Evolutionary conservation across 169 alveolate species (phyloP), one percentile per base, ranked within the genome.

Genomic region (Perkinsus olseni): DNA sequence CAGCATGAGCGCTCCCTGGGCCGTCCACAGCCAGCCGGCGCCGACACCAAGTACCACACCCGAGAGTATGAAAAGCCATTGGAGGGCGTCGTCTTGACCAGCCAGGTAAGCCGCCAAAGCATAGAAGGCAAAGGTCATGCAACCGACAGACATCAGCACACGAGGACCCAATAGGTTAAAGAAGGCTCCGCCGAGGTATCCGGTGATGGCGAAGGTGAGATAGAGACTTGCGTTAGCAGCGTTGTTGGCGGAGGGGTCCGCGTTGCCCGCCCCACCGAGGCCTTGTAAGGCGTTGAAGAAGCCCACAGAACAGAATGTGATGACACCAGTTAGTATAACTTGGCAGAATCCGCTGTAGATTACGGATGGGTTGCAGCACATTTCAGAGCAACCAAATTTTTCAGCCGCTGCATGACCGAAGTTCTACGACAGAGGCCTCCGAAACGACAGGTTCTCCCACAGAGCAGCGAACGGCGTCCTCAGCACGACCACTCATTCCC

Each of bases 1-100:
- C 94, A 94, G 74, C 95, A 94, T 94, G 94, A 94, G 34, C 13
- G 92, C 91, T 17, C 95, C 95, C 90, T 94, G 95, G 10, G 95
- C 95, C 0, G 95, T 92, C 95, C 95, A 94, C 74, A 94, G 92
- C 82, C 90, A 74, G 37, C 95, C 95, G 13, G 95, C 95, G 36
- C 95, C 95, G 28, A 92, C 17, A 8, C 95, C 95, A 74, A 39
- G 50, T 0, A 37, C 34, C 34, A n/a, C 37, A 91, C 92, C 92
- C 6, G 38, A n/a, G 13, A n/a, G 17, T 6, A 45, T 45, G 20
- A 28, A 31, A 11, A 91, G 38, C 91, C 91, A 74, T 31, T 74
- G 39, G 10, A 34, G 39, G 20, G 39, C 11, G 38, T 74, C 31
- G 50, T 31, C 91, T 11, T 13, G 6, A n/a, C 51, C 34, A n/a